Conservation (phyloP, 768 basidiomycete species). For the Suillus cothurnatus region DNA sequence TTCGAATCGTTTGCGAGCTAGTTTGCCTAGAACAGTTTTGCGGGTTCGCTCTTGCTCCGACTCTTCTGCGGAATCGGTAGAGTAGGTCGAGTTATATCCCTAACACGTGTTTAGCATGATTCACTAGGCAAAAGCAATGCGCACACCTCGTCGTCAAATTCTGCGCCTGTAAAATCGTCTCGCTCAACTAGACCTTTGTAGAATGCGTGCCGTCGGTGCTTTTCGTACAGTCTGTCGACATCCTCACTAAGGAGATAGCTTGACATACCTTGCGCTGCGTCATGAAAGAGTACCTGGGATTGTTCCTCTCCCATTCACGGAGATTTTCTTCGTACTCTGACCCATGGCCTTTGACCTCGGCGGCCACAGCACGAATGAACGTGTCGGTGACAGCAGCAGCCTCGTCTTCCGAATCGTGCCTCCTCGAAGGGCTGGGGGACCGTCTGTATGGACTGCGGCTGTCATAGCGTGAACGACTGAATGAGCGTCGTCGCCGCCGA, state of each 20-base stretch:
- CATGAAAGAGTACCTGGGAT: conserved; percentile 84
- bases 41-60: conserved; percentile 82
- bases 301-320: conserved; percentile 73
- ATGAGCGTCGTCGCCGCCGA: conserved; percentile 39
- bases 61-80: conserved; percentile 93
- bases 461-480: conserved; percentile 39
- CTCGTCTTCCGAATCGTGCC: conserved; percentile 56
- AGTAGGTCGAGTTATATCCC: conserved; percentile 88
- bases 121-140: neutral
- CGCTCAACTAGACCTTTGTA: conserved; percentile 71
- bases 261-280: conserved; percentile 50
- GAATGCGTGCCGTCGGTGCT: conserved; percentile 75
- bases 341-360: conserved; percentile 82
- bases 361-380: conserved; percentile 87
- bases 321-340: conserved; percentile 73
- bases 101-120: conserved; percentile 27
- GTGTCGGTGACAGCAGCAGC: conserved; percentile 66
- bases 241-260: conserved; percentile 3
- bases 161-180: conserved; percentile 54
- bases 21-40: conserved; percentile 75
- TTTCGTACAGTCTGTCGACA: conserved; percentile 6
- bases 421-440: conserved; percentile 34
- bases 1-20: conserved; percentile 86
- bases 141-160: conserved; percentile 80
- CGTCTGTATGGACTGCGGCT: conserved; percentile 51